These are phyloP conservation scores for Arabidopsis suecica DNA, from an alignment of 345 rosid genomes.

Conservation along the genomic window DNA sequence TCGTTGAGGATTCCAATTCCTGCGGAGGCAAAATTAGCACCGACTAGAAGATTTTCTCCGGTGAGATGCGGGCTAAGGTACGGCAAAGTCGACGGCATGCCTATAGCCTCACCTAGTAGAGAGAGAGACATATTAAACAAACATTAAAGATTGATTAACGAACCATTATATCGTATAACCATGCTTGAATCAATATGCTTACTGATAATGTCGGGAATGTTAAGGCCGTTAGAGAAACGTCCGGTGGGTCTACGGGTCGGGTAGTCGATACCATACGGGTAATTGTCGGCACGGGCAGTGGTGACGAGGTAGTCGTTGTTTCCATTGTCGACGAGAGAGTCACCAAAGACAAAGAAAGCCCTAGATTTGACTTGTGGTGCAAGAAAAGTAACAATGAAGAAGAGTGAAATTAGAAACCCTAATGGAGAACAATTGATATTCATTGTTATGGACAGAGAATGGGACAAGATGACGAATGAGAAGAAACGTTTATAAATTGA, in stretches of 20 bases:
- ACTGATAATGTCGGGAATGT: conserved; percentile 87
- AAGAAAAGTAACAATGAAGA: conserved; percentile 32
- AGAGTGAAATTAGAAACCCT: conserved; percentile 34
- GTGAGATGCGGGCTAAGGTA: conserved; percentile 73
- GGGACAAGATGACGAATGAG: conserved; percentile 16
- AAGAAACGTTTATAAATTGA: neutral
- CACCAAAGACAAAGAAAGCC: conserved; percentile 75
- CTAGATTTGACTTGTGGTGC: conserved; percentile 55
- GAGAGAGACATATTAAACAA: neutral
- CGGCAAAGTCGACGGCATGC: conserved; percentile 72
- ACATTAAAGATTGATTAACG: neutral
- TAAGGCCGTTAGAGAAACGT: conserved; percentile 88
- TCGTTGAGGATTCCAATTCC: conserved; percentile 92
- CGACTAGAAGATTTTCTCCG: conserved; percentile 68
- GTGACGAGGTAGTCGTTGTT: conserved; percentile 83
- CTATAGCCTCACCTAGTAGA: conserved; percentile 65
- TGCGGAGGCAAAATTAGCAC: conserved; percentile 94
- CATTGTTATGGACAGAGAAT: conserved; percentile 20
- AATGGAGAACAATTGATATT: conserved; percentile 18
- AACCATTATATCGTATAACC: neutral
- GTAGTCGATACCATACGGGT: conserved; percentile 81
- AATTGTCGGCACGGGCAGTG: conserved; percentile 78
- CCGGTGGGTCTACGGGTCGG: conserved; percentile 76
- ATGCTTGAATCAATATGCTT: conserved; percentile 3
- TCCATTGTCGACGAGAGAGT: conserved; percentile 89